Base-by-base conservation (phyloP, 495 filamentous ascomycete species). In the Aspergillus cristatus region DNA sequence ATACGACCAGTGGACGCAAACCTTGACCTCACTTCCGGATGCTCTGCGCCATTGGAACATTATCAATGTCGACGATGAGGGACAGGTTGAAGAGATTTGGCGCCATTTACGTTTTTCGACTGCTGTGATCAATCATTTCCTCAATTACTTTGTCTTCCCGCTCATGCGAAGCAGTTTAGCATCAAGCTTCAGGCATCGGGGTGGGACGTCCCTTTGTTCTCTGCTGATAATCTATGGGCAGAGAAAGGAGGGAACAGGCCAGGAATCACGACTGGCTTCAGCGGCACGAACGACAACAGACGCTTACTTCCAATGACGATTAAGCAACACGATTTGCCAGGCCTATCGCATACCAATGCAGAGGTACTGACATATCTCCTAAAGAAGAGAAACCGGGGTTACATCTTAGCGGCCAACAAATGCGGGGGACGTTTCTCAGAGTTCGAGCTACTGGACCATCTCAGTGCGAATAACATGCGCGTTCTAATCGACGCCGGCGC, bases 401-500 rank as follows among this genome's bases (percentile, higher is more conserved):
- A 46, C 28, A n/a, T 18, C 6, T 11, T 26, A 6, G 24, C 24
- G 6, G 11, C 6, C 24, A 26, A 26, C 6, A 47, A n/a, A n/a
- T n/a, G n/a, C n/a, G n/a, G n/a, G n/a, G n/a, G 34, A 34, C 38
- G 46, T 1, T 28, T 46, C 6, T 43, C 45, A 3, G 44, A 54
- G 18, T 8, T 14, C 14, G 31, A 39, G 5, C 24, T 51, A 15
- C 34, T 54, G 10, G 1, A 66, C 3, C 69, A 71, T 24, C 55
- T 75, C 0, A 66, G 73, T 31, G 68, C 64, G 52, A 48, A 58
- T 18, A 70, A 69, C 31, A 32, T 43, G 2, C 65, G 63, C 4
- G 73, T 86, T 1, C 69, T 87, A 7, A 65, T 86, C 0, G 81
- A 87, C 50, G 79, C 78, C 0, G 82, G 82, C 1, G 82, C 82